phyloP scores from a whole-genome alignment of 352 stramenopile species.

The Pythium pectinolyticum region DNA sequence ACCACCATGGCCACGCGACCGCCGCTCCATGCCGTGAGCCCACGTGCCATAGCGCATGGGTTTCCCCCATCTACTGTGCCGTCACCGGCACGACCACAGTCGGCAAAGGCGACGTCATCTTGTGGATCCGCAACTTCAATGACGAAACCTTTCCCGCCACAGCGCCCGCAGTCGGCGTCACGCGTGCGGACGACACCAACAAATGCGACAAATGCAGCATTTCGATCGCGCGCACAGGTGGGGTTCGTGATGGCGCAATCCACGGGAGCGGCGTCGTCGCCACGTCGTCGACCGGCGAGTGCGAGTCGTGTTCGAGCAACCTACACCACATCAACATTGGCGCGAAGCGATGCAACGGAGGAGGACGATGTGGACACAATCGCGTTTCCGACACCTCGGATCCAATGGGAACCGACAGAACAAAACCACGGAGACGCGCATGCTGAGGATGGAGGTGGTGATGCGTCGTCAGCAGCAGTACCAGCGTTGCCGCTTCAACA shows the following conservation, averaged over 20 bases:
- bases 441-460: background rate
- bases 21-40: conserved; percentile 11
- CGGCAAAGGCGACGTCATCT: conserved; percentile 1
- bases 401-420: background rate
- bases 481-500: background rate
- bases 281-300: conserved; percentile 31
- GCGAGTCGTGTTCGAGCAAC: conserved; percentile 35
- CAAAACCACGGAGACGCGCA: background rate
- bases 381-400: conserved; percentile 4
- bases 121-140: background rate
- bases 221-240: conserved; percentile 21
- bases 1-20: conserved; percentile 11
- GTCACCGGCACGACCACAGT: background rate
- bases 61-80: conserved; percentile 17
- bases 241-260: too few species aligned
- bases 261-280: conserved; percentile 15
- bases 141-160: conserved; percentile 5
- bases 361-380: conserved; percentile 31
- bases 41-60: background rate
- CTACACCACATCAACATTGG: conserved; percentile 9
- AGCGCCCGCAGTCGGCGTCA: conserved; percentile 22
- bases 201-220: background rate
- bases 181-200: conserved; percentile 12
- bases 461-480: background rate
- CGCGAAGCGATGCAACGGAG: conserved; percentile 15